Percentiles rank a stretch among this genome's conserved stretches.
Evolutionary conservation across 257 asterid genomes (phyloP).

Genomic region (Paraleonurus japonicus): DNA sequence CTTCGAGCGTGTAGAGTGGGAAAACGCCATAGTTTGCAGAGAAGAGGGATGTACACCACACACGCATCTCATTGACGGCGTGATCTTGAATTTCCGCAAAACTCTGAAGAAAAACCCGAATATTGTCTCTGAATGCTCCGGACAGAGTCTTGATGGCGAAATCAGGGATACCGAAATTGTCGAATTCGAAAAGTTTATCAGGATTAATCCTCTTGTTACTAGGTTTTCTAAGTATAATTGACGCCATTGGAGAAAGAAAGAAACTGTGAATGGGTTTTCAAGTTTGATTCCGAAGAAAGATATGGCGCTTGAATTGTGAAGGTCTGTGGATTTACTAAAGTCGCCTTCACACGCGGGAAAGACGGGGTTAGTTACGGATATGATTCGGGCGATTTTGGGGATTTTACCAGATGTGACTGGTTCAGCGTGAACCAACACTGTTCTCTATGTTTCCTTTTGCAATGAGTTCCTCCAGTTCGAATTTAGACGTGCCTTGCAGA

Average conservation of each 20-base stretch:
- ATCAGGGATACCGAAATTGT: constrained; percentile 31
- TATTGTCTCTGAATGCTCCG: constrained; percentile 58
- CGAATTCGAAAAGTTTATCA: constrained; percentile 42
- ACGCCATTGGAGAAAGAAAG: constrained; percentile 44
- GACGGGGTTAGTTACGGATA: background rate
- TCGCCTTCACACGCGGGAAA: constrained; percentile 39
- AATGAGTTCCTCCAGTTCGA: constrained; percentile 21
- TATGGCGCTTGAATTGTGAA: constrained; percentile 46
- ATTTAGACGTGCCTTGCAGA: background rate
- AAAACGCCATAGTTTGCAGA: constrained; percentile 41
- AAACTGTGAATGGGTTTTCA: constrained; percentile 23
- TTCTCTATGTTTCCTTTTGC: constrained; percentile 26
- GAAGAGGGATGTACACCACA: constrained; percentile 55
- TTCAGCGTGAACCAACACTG: constrained; percentile 19
- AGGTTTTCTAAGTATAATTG: constrained; percentile 33
- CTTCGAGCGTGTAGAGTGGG: constrained; percentile 61
- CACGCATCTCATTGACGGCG: constrained; percentile 43
- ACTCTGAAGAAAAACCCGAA: constrained; percentile 50
- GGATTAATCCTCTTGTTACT: constrained; percentile 38
- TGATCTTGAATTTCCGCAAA: constrained; percentile 47
- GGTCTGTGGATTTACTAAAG: constrained; percentile 13
- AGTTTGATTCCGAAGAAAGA: constrained; percentile 29
- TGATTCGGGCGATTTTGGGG: constrained; percentile 31
- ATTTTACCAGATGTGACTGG: constrained; percentile 25
- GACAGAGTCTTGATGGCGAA: constrained; percentile 29